phyloP scores from a whole-genome alignment of 176 grass and related monocot genomes.

The Phragmites australis region DNA sequence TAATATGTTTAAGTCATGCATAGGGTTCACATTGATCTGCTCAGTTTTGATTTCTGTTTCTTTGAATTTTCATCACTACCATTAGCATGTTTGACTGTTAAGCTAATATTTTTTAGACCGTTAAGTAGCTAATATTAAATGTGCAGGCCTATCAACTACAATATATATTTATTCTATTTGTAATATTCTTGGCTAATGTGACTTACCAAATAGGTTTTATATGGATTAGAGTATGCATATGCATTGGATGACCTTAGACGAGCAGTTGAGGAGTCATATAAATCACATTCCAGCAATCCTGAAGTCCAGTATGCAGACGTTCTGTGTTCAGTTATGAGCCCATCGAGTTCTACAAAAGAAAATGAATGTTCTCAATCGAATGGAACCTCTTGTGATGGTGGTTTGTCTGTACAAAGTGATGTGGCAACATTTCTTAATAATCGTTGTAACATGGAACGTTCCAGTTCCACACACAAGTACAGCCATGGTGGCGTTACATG shows the following conservation, averaged over 20 bases:
- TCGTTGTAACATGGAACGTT: slow-evolving; percentile 41
- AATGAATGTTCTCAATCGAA: slow-evolving; percentile 9
- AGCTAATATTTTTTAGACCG: too few relatives aligned
- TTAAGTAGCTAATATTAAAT: slow-evolving; percentile 18
- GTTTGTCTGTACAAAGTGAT: slow-evolving; percentile 26
- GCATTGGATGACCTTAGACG: slow-evolving; percentile 62
- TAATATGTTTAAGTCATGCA: not conserved
- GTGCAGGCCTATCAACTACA: not conserved
- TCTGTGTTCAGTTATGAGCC: slow-evolving; percentile 62
- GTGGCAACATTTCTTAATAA: slow-evolving; percentile 36
- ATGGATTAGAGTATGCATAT: slow-evolving; percentile 82
- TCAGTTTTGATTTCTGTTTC: not conserved
- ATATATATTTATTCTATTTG: slow-evolving; percentile 18
- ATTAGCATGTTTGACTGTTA: slow-evolving; percentile 5
- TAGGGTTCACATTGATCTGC: not conserved
- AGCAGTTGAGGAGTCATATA: slow-evolving; percentile 37
- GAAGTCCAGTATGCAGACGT: slow-evolving; percentile 62
- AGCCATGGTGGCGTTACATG: slow-evolving; percentile 75
- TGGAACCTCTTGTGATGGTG: slow-evolving; percentile 15
- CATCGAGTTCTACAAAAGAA: slow-evolving; percentile 43
- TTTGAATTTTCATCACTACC: not conserved
- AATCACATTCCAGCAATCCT: slow-evolving; percentile 38
- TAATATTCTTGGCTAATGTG: slow-evolving; percentile 5
- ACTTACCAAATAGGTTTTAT: slow-evolving; percentile 61
- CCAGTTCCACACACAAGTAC: slow-evolving; percentile 45